Evolutionary conservation across 495 filamentous ascomycete genomes (phyloP), one percentile per base, ranked within the genome.

Genomic region (Choiromyces venosus): DNA sequence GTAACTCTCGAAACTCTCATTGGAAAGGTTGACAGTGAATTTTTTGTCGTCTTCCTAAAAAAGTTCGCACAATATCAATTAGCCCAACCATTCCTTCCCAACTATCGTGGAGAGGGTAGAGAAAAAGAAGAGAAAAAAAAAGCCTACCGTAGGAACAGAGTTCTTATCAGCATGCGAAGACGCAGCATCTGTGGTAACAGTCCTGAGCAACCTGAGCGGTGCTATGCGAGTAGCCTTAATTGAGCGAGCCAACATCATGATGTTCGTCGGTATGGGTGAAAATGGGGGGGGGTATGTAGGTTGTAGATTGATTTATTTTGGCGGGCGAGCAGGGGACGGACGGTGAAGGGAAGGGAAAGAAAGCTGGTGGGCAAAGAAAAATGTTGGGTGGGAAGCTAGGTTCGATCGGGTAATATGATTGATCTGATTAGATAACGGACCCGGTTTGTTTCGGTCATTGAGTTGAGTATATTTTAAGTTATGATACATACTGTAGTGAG

Each of bases 1-100:
- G 86, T 98, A 99, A 73, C 94, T 97, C 88, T 99, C 95, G 87
- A 98, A 99, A 87, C 92, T 93, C 91, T 98, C 94, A 79, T 96
- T 90, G 82, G 92, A 96, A 83, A 99, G 91, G 72, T 88, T 89
- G 83, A 99, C 89, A 75, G 91, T 90, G 87, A 99, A 99, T 67
- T 89, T 90, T 86, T 97, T 90, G 80, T 97, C 92, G 84, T 97
- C 95, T 83, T 93, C 91, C 94, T 97, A 78, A 67, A 71, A n/a
- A 72, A 70, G 46, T 69, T n/a, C 74, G 66, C 36, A 67, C 66
- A 79, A 70, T 56, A 40, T 65, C 66, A 39, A 76, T 85, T 68
- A 86, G 82, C 74, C 78, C 77, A 56, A 42, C 52, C 69, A 76
- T 69, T 56, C 38, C 35, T 44, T 52, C 10, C 2, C 42, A 25